phyloP scores from a whole-genome alignment of 768 basidiomycete species.

The Auriscalpium orientale region DNA sequence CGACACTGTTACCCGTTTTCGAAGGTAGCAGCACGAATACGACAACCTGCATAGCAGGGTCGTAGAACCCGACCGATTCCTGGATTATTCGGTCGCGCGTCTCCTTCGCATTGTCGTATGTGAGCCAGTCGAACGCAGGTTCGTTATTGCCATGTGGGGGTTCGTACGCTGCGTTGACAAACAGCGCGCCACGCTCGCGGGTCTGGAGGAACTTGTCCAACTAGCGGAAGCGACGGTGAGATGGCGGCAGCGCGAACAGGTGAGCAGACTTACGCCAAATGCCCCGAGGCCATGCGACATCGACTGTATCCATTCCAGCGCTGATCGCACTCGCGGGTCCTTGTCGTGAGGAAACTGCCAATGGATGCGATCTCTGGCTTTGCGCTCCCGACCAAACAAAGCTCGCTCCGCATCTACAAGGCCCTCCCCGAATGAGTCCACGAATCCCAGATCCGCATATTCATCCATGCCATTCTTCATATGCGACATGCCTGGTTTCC shows the following conservation, averaged over 20 bases:
- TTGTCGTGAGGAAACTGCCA: slow-evolving; percentile 17
- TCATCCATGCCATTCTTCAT: slow-evolving; percentile 4
- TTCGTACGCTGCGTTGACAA: slow-evolving; percentile 13
- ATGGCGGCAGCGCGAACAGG: not conserved
- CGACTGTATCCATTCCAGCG: slow-evolving; percentile 12
- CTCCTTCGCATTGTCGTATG: slow-evolving; percentile 9
- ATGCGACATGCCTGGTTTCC: slow-evolving; percentile 5
- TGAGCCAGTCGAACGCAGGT: slow-evolving; percentile 14
- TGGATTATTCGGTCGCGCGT: slow-evolving; percentile 15
- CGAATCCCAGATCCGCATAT: slow-evolving; percentile 1
- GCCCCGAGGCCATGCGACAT: slow-evolving; percentile 7
- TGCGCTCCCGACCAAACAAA: slow-evolving; percentile 16
- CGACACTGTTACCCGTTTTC: slow-evolving; percentile 16
- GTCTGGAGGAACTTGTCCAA: slow-evolving; percentile 14
- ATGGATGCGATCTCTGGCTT: slow-evolving; percentile 15
- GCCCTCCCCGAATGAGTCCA: slow-evolving; percentile 11
- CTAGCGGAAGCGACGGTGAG: not conserved
- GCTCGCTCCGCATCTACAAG: slow-evolving; percentile 8
- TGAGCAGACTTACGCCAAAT: slow-evolving; percentile 13
- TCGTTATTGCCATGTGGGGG: not conserved
- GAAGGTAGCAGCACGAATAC: slow-evolving; percentile 17
- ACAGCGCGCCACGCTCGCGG: slow-evolving; percentile 14
- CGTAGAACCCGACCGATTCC: slow-evolving; percentile 16
- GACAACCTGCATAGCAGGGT: slow-evolving; percentile 8
- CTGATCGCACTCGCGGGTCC: slow-evolving; percentile 9